Evolutionary conservation across 768 basidiomycete species (phyloP).

Genomic region (Xerocomus spinulosus): DNA sequence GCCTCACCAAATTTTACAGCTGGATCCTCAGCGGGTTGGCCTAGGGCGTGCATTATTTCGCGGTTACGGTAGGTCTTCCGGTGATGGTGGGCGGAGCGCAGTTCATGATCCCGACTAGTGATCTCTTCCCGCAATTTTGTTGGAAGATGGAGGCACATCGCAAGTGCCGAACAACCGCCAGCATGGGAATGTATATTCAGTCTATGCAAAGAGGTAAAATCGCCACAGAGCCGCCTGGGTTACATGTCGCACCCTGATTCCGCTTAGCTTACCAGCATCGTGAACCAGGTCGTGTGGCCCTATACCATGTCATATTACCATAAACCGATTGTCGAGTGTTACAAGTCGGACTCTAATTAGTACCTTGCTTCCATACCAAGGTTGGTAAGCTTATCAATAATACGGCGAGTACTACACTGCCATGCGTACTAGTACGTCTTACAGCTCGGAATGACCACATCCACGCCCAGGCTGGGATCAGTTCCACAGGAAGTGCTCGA

Average conservation of each 20-base stretch:
- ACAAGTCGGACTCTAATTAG: too few relatives aligned
- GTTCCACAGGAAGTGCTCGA: conserved; percentile 79
- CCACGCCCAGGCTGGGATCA: conserved; percentile 34
- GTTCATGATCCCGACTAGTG: conserved; percentile 32
- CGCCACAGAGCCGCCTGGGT: conserved; percentile 2
- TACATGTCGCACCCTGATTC: not conserved
- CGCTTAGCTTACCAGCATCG: not conserved
- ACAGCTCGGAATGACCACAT: conserved; percentile 9
- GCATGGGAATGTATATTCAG: conserved; percentile 54
- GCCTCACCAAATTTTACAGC: conserved; percentile 11
- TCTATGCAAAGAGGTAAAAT: conserved; percentile 38
- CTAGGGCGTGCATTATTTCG: conserved; percentile 40
- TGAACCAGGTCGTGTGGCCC: too few relatives aligned
- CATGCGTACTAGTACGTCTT: not conserved
- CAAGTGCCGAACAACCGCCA: conserved; percentile 31
- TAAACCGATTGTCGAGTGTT: not conserved
- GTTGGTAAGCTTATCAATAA: conserved; percentile 1
- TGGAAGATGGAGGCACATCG: conserved; percentile 41
- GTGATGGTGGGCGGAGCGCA: not conserved
- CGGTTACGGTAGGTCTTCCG: conserved; percentile 40
- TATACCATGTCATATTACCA: not conserved
- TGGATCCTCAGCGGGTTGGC: conserved; percentile 24
- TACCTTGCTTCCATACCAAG: not conserved
- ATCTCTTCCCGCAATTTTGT: conserved; percentile 49
- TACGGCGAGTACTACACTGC: not conserved